Base-by-base conservation (phyloP, 352 stramenopile species). In the Phytophthora sp. region DNA sequence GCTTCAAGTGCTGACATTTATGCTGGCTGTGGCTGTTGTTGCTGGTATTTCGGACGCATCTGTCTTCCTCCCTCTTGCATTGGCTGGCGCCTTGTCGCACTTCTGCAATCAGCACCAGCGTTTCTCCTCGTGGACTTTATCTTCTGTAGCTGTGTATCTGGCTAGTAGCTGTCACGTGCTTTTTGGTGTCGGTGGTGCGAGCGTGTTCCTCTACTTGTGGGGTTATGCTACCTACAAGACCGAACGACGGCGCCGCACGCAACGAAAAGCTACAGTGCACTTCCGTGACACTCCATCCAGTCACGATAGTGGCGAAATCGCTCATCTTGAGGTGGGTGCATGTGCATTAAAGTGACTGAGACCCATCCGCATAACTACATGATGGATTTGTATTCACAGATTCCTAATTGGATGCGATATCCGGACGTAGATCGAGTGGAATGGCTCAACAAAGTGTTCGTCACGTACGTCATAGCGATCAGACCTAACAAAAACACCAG, bases 391-490 rank as follows among this genome's bases (percentile, higher is more conserved):
- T 38, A 6, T 56, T 53, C 26, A 29, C 33, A 86, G 77, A 65
- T 87, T 38, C 76, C 78, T 2, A 84, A 80, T 26, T 89, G 80
- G 81, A 73, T 84, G 42, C 67, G 74, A 12, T 72, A 83, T 44
- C 77, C 81, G 3, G 85, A 93, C 38, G 73, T 90, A 18, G 85
- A 93, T 61, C 81, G 83, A 52, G 81, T 89, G 41, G 78, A 90
- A 26, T 93, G 85, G 85, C 76, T 93, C 55, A 93, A 93, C 64
- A 87, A 86, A 59, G 83, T 89, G 4, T 83, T 93, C 49, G 62
- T 73, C 54, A 71, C 63, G 58, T 77, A 66, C 41, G 74, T n/a
- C n/a, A n/a, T n/a, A n/a, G n/a, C n/a, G n/a, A n/a, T n/a, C n/a
- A n/a, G n/a, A n/a, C n/a, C n/a, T n/a, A 39, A 11, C 23, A 18